A percentile compares a stretch with the other conserved stretches of the same genome.
Evolutionary conservation across 2,329 filamentous ascomycete species (phyloP).

Genomic region (Davidsoniella australis): DNA sequence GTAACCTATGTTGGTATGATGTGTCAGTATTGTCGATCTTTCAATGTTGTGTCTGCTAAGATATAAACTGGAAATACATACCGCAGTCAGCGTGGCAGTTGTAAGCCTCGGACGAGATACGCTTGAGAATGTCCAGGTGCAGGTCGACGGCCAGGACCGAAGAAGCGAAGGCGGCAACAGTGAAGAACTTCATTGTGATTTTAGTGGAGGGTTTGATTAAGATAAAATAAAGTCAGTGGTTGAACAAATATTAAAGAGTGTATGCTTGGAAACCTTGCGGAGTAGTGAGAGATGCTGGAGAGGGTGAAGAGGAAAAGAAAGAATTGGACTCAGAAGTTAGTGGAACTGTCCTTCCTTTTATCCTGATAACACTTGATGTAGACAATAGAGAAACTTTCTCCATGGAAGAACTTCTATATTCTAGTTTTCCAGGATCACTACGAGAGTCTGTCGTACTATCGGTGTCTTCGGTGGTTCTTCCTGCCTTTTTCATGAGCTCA

Average conservation of each 20-base stretch:
- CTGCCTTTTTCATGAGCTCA: no score
- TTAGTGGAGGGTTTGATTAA: neutral
- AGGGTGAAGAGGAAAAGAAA: constrained; percentile 1
- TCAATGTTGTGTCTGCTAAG: neutral
- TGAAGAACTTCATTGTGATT: constrained; percentile 3
- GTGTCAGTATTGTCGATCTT: neutral
- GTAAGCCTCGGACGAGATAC: constrained; percentile 3
- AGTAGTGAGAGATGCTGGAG: neutral
- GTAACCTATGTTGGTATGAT: constrained; percentile 16
- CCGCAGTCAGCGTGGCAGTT: constrained; percentile 35
- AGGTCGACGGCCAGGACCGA: constrained; percentile 2
- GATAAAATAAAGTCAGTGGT: neutral
- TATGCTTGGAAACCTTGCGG: neutral
- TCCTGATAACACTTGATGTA: constrained; percentile 15
- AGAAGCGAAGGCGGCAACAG: constrained; percentile 2
- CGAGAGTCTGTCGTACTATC: no score
- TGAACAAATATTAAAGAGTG: neutral
- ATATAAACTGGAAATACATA: constrained; percentile 17
- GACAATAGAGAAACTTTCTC: constrained; percentile 14
- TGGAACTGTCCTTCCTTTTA: neutral
- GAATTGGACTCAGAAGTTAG: neutral
- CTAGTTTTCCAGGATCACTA: no score
- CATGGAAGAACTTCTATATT: no score
- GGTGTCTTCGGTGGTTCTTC: no score
- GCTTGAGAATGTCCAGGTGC: constrained; percentile 4